phyloP scores from a whole-genome alignment of 306 rosid genomes.

The Acacia melanoxylon region DNA sequence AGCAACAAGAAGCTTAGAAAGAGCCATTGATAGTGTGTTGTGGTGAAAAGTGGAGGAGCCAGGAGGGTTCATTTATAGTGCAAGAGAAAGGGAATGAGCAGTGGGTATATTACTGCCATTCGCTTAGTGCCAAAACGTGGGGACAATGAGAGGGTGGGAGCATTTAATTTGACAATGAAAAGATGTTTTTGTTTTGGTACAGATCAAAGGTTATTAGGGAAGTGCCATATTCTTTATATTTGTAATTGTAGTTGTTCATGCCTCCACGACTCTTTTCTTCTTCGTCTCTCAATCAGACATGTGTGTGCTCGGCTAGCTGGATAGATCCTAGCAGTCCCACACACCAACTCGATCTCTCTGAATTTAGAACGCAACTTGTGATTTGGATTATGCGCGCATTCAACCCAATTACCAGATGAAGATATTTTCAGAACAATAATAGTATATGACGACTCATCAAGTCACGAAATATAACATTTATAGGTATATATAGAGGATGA shows the following conservation, averaged over 20 bases:
- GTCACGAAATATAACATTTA: too few relatives aligned
- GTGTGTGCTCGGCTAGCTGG: not conserved
- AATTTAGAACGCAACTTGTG: not conserved
- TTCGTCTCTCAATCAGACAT: not conserved
- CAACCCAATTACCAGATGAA: not conserved
- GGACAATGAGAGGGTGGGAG: not conserved
- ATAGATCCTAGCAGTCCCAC: not conserved
- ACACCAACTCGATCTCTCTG: not conserved
- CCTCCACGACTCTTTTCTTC: not conserved
- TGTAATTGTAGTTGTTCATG: not conserved
- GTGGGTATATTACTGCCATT: not conserved
- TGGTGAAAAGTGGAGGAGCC: not conserved
- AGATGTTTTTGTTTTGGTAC: not conserved
- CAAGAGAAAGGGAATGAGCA: not conserved
- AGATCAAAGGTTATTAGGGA: not conserved
- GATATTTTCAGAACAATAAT: too few relatives aligned
- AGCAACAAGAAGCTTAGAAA: conserved; percentile 46
- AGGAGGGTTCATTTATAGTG: not conserved
- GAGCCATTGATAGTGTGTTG: conserved; percentile 38
- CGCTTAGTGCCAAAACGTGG: conserved; percentile 11
- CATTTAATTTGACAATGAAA: conserved; percentile 16
- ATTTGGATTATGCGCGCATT: not conserved
- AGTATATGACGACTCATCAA: too few relatives aligned
- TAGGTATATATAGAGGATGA: too few relatives aligned
- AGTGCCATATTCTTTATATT: not conserved